phyloP scores from a whole-genome alignment of 2,329 filamentous ascomycete species.

The Fusarium sublunatum region DNA sequence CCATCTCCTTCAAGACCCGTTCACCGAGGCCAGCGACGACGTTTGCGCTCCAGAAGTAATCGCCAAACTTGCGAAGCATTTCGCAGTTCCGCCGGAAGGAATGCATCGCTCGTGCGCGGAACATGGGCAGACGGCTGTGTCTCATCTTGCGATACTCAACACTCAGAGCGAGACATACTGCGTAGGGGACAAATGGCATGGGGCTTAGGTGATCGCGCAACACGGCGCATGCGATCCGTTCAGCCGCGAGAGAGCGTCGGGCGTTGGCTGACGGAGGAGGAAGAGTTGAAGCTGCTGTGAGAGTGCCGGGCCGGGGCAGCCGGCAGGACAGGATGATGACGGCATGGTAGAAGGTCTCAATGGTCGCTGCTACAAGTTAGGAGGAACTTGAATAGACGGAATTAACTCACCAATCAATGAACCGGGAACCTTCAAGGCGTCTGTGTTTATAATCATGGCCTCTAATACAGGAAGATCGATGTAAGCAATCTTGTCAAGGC shows the following conservation, averaged over 20 bases:
- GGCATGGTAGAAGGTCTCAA: conserved; percentile 73
- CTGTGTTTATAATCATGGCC: conserved; percentile 66
- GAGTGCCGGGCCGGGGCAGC: conserved; percentile 57
- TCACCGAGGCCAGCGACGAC: conserved; percentile 67
- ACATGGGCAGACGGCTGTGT: conserved; percentile 68
- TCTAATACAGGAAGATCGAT: conserved; percentile 68
- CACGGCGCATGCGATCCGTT: conserved; percentile 67
- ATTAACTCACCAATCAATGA: conserved; percentile 59
- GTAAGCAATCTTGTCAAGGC: conserved; percentile 57
- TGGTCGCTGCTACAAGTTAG: conserved; percentile 59
- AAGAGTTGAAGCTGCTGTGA: conserved; percentile 55
- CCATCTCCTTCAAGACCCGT: conserved; percentile 66
- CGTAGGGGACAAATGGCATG: conserved; percentile 71
- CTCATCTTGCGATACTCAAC: conserved; percentile 74
- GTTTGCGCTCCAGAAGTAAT: conserved; percentile 67
- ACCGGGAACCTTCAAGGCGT: conserved; percentile 61
- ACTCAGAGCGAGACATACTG: conserved; percentile 69
- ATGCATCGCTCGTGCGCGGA: conserved; percentile 64
- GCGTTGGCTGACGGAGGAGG: conserved; percentile 64
- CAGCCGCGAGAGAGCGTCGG: conserved; percentile 67
- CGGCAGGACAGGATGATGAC: conserved; percentile 72
- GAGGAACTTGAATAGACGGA: neutral
- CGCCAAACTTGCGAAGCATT: conserved; percentile 63
- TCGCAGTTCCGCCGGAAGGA: conserved; percentile 66
- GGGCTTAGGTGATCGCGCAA: conserved; percentile 63